Evolutionary conservation across 331 rosid species (phyloP), one percentile per base, ranked within the genome.

Genomic region (Malus hybrid): DNA sequence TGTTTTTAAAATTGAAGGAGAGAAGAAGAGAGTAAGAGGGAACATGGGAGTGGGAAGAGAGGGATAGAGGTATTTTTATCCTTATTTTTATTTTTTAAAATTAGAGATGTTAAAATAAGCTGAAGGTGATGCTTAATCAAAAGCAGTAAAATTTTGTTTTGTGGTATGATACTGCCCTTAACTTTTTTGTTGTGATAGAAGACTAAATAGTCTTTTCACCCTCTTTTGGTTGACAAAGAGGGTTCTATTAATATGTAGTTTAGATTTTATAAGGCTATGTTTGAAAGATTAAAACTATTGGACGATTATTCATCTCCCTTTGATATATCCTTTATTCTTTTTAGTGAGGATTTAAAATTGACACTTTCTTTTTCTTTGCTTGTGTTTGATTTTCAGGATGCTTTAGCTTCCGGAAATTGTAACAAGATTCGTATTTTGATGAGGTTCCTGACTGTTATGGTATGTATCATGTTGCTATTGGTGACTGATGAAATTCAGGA

Each of bases 401-500:
- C 90, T 67, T 77, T 94, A 34, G 83, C 89, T 80, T 83, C 87
- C 76, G 97, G 91, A 86, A 81, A 90, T 79, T 94, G 93, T 86
- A 83, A 87, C 54, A 76, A 78, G 80, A 80, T 90, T 80, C 99
- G 99, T 60, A 84, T 87, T 76, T 84, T 92, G 69, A 46, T 90
- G 93, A 86, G 99, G 84, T 87, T 94, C 76, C 73, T 94, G 84
- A 90, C 97, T 74, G 90, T 76, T 71, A 62, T 94, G 99, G 99
- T 94, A 94, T 65, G 89, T 73, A 22, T 11, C 33, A 52, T 54
- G 65, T 27, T 61, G 24, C 59, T 68, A 65, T 39, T 39, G 19
- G 76, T 72, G 11, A 34, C 14, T 14, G 16, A 20, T 33, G 29
- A 32, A 20, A 33, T 56, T 18, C 6, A 69, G 62, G 44, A 60